Percentiles rank a stretch among this genome's conserved stretches.
These are phyloP conservation scores for Elaeis guineensis DNA, from an alignment of 176 grass and related monocot species.

Conservation along the genomic window DNA sequence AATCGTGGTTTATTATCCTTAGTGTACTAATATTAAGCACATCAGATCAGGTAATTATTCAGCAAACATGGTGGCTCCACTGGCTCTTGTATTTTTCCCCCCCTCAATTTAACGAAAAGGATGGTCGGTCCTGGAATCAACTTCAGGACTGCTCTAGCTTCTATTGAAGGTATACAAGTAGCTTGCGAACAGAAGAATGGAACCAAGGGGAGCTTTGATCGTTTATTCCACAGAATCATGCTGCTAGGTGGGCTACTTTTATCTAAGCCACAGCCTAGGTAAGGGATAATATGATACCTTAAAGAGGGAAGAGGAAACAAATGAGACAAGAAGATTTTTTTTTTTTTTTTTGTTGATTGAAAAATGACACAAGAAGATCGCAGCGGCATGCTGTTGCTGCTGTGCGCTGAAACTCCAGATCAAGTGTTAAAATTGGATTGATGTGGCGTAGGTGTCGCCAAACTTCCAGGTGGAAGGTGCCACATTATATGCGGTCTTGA, in stretches of 20 bases:
- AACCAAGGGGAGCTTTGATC: not conserved
- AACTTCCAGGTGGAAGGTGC: constrained; percentile 47
- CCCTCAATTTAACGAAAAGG: not conserved
- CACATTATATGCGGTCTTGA: constrained; percentile 14
- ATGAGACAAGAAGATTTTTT: not conserved
- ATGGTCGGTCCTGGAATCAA: not conserved
- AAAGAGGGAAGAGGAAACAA: not conserved
- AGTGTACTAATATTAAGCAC: no score
- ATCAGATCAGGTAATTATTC: no score
- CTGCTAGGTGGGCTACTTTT: constrained; percentile 1
- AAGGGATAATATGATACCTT: not conserved
- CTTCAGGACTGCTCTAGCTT: not conserved
- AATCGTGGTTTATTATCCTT: no score
- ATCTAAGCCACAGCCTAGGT: constrained; percentile 4
- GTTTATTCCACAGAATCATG: constrained; percentile 3
- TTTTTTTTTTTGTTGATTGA: no score
- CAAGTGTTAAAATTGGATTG: not conserved
- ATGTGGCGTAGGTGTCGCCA: constrained; percentile 20
- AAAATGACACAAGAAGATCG: not conserved
- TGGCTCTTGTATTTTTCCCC: no score
- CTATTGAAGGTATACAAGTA: not conserved
- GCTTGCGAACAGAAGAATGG: no score
- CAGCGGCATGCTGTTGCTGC: no score
- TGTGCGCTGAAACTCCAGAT: no score
- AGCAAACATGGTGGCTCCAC: not conserved